Conservation (phyloP, 192 early-diverging fungal genomes). For the Chytriomyces confervae region DNA sequence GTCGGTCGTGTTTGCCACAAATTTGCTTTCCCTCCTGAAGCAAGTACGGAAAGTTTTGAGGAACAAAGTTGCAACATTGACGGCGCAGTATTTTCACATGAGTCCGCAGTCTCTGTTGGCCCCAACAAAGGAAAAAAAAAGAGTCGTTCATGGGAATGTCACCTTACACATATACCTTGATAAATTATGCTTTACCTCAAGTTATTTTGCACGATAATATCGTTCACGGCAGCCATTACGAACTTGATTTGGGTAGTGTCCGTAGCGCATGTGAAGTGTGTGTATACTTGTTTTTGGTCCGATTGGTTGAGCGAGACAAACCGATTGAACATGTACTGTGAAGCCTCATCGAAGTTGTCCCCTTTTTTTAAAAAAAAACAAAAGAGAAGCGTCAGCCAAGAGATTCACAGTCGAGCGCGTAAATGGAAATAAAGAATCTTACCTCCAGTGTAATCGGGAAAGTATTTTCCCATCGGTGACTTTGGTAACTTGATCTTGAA, state of each 20-base stretch:
- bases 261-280: slow-evolving; percentile 69
- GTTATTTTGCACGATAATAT: slow-evolving; percentile 59
- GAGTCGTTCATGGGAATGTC: neutral
- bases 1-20: no score
- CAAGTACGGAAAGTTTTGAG: no score
- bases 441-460: slow-evolving; percentile 79
- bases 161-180: slow-evolving; percentile 25
- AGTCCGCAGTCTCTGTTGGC: slow-evolving; percentile 19
- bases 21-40: no score
- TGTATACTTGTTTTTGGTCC: slow-evolving; percentile 62
- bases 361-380: slow-evolving; percentile 29
- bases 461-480: slow-evolving; percentile 85
- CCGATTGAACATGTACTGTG: slow-evolving; percentile 54
- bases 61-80: no score
- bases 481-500: slow-evolving; percentile 88
- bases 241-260: slow-evolving; percentile 66
- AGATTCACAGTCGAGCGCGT: neutral
- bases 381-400: no score
- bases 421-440: neutral
- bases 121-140: neutral
- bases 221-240: slow-evolving; percentile 66
- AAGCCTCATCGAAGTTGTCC: slow-evolving; percentile 54
- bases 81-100: slow-evolving; percentile 1
- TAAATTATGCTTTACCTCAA: slow-evolving; percentile 26
- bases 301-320: slow-evolving; percentile 58